Evolutionary conservation across 2,329 filamentous ascomycete genomes (phyloP), one percentile per base, ranked within the genome.

Genomic region (Annulohypoxylon truncatum): DNA sequence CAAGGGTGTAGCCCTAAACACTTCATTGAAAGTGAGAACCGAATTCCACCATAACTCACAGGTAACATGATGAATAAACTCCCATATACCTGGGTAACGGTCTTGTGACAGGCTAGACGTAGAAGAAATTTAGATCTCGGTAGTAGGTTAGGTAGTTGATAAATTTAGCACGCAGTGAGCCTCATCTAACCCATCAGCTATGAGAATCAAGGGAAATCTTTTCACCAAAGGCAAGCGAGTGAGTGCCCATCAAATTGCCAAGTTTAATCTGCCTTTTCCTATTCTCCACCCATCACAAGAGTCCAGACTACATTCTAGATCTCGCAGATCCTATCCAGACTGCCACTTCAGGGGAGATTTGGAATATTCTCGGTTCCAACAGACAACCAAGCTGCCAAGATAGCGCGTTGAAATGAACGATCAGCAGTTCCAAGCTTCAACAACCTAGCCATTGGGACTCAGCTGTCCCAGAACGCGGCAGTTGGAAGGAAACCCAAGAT

Each of bases 401-500:
- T 35, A 26, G 1, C 24, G 18, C 31, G 15, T 26, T 3, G 2
- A 64, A 18, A 22, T 58, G 31, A 6, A 67, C 9, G 15, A 56
- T 61, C 38, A 55, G 50, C 10, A 47, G 28, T 47, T 47, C 28
- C 40, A 56, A 24, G 20, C 13, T 47, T 10, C 12, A 9, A 44
- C 15, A 20, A 9, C 10, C 10, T 2, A 22, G 38, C 15, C 13
- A 7, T 44, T 15, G n/a, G 26, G 15, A 20, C 38, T 44, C 29
- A 31, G 22, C 24, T 22, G 33, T 18, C 18, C 22, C 28, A 4
- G n/a, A 18, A 15, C 24, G 12, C 47, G 40, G 28, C 53, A 67
- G 26, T n/a, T 44, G 26, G 15, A 62, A 18, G 35, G 51, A 64
- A n/a, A 26, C 26, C 26, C 24, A 26, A 68, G n/a, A 65, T 47